Percentiles rank a stretch among this genome's conserved stretches.
Conservation (phyloP, 169 alveolate species). For the Plasmodium knowlesi region DNA sequence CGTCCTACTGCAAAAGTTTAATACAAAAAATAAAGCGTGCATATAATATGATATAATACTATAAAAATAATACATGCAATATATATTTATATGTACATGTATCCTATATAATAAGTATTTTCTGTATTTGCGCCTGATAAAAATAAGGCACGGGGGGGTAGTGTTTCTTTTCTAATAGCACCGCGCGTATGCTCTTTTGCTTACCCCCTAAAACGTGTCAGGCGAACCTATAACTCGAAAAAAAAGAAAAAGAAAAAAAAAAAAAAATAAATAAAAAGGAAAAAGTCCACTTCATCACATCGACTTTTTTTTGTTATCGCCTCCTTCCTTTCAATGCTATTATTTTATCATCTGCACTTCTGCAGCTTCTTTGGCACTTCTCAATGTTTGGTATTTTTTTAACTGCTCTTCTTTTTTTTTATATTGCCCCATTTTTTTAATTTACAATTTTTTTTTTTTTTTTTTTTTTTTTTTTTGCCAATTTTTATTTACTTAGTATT, state of each 20-base stretch:
- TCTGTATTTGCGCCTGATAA: not conserved
- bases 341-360: not conserved
- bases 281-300: not conserved
- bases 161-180: not conserved
- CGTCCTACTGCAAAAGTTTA: not conserved
- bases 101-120: not conserved
- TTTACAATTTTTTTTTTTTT: not conserved
- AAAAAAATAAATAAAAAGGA: too few relatives aligned
- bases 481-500: not conserved
- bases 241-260: too few relatives aligned
- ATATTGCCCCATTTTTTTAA: not conserved
- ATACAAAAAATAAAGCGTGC: not conserved
- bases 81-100: not conserved
- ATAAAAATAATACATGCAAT: not conserved
- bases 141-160: too few relatives aligned
- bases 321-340: not conserved
- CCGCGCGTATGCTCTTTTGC: not conserved
- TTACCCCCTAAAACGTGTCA: not conserved
- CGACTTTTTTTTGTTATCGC: not conserved
- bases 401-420: not conserved
- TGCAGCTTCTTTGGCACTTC: not conserved
- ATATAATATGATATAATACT: not conserved
- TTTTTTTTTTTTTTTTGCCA: not conserved
- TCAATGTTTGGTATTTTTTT: not conserved
- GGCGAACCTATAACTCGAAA: not conserved